A percentile compares a stretch with the other conserved stretches of the same genome.
These are phyloP conservation scores for Cynanchum wilfordii DNA, from an alignment of 257 asterid species.

Conservation along the genomic window DNA sequence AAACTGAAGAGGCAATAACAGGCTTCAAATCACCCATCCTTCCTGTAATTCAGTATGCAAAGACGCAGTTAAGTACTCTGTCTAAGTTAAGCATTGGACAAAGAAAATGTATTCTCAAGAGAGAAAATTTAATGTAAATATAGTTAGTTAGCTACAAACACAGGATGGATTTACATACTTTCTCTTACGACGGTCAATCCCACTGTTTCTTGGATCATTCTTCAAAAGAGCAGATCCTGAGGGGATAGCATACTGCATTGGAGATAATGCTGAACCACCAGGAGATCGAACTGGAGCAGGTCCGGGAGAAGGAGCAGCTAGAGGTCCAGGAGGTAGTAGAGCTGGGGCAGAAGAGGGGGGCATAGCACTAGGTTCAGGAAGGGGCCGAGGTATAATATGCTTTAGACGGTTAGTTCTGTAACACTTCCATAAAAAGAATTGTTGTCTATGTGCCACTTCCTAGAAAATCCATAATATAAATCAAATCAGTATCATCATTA, in stretches of 20 bases:
- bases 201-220: conserved; percentile 59
- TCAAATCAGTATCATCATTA: neutral
- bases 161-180: conserved; percentile 35
- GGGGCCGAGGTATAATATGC: conserved; percentile 87
- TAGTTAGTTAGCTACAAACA: neutral
- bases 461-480: conserved; percentile 22
- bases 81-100: neutral
- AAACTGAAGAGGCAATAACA: neutral
- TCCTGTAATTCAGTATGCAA: conserved; percentile 31
- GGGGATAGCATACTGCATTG: conserved; percentile 58
- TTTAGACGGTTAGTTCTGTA: conserved; percentile 84
- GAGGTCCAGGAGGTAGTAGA: conserved; percentile 48
- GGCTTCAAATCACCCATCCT: conserved; percentile 43
- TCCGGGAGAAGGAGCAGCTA: conserved; percentile 38
- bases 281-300: conserved; percentile 51
- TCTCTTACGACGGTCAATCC: conserved; percentile 70
- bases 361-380: conserved; percentile 54
- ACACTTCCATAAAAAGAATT: conserved; percentile 90
- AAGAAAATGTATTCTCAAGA: neutral
- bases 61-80: neutral
- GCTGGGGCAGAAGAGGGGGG: conserved; percentile 39
- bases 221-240: conserved; percentile 55
- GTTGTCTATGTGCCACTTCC: conserved; percentile 97
- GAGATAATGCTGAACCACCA: conserved; percentile 49
- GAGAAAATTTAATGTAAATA: neutral